A percentile compares a stretch with the other conserved stretches of the same genome.
phyloP scores from a whole-genome alignment of 2,329 filamentous ascomycete genomes.

The Dothideomycetidae sp. region DNA sequence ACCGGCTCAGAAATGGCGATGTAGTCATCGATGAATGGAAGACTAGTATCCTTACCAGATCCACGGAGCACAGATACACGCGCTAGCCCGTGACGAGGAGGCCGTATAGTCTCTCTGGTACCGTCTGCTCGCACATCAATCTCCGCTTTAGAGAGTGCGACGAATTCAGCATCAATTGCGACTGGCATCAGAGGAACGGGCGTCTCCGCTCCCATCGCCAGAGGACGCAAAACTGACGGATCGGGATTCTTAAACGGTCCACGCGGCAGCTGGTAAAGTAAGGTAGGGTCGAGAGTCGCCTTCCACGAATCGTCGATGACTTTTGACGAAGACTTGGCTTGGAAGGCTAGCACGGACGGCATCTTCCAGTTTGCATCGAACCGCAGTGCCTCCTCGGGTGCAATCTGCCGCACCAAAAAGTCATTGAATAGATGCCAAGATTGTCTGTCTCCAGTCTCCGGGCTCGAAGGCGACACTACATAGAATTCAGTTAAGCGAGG shows the following conservation, averaged over 20 bases:
- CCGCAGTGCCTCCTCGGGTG: constrained; percentile 67
- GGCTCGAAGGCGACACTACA: constrained; percentile 51
- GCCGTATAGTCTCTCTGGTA: constrained; percentile 78
- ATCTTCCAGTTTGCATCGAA: constrained; percentile 90
- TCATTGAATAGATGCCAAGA: constrained; percentile 98
- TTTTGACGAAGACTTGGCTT: constrained; percentile 68
- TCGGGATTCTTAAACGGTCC: constrained; percentile 27
- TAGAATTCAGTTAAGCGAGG: constrained; percentile 2
- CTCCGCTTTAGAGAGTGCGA: constrained; percentile 80
- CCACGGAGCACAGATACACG: constrained; percentile 82
- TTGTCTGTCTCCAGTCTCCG: constrained; percentile 43
- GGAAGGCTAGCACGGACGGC: constrained; percentile 76
- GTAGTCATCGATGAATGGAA: constrained; percentile 94
- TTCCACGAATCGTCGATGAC: constrained; percentile 79
- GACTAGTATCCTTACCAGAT: constrained; percentile 58
- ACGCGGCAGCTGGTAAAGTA: constrained; percentile 47
- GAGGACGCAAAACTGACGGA: constrained; percentile 44
- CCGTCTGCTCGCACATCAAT: constrained; percentile 95
- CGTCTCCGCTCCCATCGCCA: constrained; percentile 46
- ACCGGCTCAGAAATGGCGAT: constrained; percentile 82
- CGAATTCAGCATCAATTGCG: constrained; percentile 92
- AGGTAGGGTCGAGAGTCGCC: constrained; percentile 62
- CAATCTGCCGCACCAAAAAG: constrained; percentile 73
- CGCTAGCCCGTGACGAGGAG: constrained; percentile 81
- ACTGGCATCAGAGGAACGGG: constrained; percentile 56